Base-by-base conservation (phyloP, 768 basidiomycete genomes). In the Sarcodon sp. region DNA sequence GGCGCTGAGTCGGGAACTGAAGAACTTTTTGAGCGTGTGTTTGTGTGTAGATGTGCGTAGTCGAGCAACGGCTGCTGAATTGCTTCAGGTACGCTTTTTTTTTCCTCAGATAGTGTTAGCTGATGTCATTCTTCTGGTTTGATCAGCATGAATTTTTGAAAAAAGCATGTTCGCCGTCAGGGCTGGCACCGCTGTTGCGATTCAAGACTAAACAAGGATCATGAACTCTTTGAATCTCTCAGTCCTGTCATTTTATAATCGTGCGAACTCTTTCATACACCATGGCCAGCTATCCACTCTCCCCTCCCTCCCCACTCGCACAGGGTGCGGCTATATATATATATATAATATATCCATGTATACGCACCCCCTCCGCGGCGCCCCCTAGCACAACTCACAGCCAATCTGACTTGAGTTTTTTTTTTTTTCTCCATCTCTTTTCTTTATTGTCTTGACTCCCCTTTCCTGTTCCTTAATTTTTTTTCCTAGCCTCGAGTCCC, bases 1-100 rank as follows among this genome's bases (percentile, higher is more conserved):
- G 63, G 76, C 79, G 46, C 71, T 98, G 45, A 92, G 88, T 58
- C 74, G 79, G 58, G 94, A 97, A 64, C 72, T 99, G 50, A 99
- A 99, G 71, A 80, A 81, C 56, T 99, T 98, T 70, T 68, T 99
- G 57, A 93, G 91, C 47, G 93, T 96, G n/a, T 98, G 96, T 67
- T 64, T 98, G 15, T 98, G 94, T 58, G 96, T 98, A 27, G 96
- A 99, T 63, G 94, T 97, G 45, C 76, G 80, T 57, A 93, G 89
- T 59, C 73, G 94, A 36, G 93, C 93, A 44, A 94, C 88, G 3
- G 90, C 87, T 50, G 78, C 76, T 51, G 90, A 93, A 68, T 63
- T 93, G 52, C 66, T 94, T 3, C 79, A 84, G 67, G 90, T 92
- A 54, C 39, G 84, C 69, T 13, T 27, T 32, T 35, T 38, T 46